phyloP scores from a whole-genome alignment of 768 basidiomycete genomes.

The Cystobasidium ongulense region DNA sequence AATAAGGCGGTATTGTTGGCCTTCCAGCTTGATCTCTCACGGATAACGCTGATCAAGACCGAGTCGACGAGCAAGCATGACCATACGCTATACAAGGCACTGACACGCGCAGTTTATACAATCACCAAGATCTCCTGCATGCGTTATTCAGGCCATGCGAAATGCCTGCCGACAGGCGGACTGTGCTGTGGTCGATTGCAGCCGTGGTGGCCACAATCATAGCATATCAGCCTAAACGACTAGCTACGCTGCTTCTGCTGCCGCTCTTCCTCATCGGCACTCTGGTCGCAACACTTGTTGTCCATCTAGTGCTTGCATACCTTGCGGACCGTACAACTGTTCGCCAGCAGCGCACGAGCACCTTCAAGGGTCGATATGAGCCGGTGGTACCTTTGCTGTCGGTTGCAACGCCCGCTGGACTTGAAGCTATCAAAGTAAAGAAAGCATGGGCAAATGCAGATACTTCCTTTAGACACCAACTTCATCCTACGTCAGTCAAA shows the following conservation, averaged over 20 bases:
- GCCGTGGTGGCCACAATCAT: background rate
- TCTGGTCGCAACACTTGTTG: background rate
- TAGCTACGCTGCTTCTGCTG: background rate
- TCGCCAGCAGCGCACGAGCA: background rate
- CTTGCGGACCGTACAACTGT: background rate
- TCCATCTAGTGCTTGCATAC: conserved; percentile 14
- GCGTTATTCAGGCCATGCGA: conserved; percentile 6
- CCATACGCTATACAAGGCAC: background rate
- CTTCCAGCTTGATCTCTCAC: too few species aligned
- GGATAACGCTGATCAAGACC: background rate
- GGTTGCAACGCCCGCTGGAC: conserved; percentile 16
- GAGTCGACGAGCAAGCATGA: background rate
- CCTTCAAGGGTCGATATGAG: background rate
- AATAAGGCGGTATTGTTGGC: background rate
- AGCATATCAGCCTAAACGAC: background rate
- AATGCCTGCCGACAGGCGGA: background rate
- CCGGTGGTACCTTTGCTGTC: conserved; percentile 13
- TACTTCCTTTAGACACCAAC: background rate
- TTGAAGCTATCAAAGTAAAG: conserved; percentile 7
- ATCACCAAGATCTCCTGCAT: background rate
- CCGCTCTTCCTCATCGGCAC: background rate
- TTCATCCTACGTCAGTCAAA: conserved; percentile 1
- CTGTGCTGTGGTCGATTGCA: background rate
- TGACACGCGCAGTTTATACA: too few species aligned
- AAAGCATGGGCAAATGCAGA: background rate